A percentile compares a stretch with the other conserved stretches of the same genome.
These are phyloP conservation scores for Rutidosis leptorrhynchoides DNA, from an alignment of 129 eudicot species.

Conservation along the genomic window DNA sequence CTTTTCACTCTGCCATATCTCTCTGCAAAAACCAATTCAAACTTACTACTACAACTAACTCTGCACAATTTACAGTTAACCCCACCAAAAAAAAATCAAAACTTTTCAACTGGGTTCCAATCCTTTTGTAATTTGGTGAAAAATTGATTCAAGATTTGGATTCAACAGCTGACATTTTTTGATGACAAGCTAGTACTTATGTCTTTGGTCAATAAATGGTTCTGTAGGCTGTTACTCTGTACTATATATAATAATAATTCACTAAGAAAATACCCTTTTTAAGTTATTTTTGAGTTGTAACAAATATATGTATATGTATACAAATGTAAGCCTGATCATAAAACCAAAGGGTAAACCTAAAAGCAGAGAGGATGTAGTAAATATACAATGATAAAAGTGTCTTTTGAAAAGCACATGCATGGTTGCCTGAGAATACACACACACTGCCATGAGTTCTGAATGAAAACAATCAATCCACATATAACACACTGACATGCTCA, in stretches of 20 bases:
- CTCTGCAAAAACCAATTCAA: constrained; percentile 33
- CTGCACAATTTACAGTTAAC: constrained; percentile 18
- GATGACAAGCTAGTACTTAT: constrained; percentile 19
- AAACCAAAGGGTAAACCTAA: constrained; percentile 25
- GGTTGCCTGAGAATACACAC: constrained; percentile 40
- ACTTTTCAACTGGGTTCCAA: constrained; percentile 10
- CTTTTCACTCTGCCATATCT: constrained; percentile 35
- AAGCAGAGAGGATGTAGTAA: constrained; percentile 33
- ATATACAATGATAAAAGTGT: constrained; percentile 44
- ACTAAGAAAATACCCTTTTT: neutral
- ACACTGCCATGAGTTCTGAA: constrained; percentile 41
- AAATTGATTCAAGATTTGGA: neutral
- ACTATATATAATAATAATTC: neutral
- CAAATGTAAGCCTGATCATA: constrained; percentile 10
- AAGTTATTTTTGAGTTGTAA: neutral
- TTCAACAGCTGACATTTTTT: constrained; percentile 4
- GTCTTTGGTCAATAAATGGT: constrained; percentile 2
- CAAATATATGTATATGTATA: neutral
- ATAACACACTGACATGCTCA: constrained; percentile 38
- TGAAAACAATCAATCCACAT: constrained; percentile 39
- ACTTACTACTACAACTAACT: constrained; percentile 29
- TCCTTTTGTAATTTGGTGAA: constrained; percentile 2
- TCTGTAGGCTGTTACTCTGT: too few species aligned
- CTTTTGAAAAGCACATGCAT: constrained; percentile 46
- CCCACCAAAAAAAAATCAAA: constrained; percentile 5